Evolutionary conservation across 352 stramenopile genomes (phyloP).

Genomic region (Discostella stelligera): DNA sequence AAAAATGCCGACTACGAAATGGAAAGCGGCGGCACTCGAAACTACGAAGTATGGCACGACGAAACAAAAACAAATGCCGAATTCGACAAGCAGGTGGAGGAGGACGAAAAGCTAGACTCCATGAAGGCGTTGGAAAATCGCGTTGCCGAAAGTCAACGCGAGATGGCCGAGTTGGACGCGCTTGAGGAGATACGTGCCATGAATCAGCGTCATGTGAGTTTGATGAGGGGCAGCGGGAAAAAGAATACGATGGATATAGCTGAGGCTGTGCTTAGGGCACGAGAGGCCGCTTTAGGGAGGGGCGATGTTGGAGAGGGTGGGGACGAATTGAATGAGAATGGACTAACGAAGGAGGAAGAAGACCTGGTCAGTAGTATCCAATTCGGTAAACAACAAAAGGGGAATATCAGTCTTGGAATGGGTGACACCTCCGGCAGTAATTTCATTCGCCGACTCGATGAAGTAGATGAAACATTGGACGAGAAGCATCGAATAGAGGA

Average conservation of each 20-base stretch:
- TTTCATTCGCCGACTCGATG: constrained; percentile 51
- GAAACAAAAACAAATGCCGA: constrained; percentile 81
- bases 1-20: constrained; percentile 97
- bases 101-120: constrained; percentile 92
- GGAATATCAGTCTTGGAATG: constrained; percentile 5
- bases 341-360: constrained; percentile 74
- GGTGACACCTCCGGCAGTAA: constrained; percentile 13
- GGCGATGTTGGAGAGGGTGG: constrained; percentile 24
- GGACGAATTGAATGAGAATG: constrained; percentile 59
- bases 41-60: constrained; percentile 97
- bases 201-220: constrained; percentile 91
- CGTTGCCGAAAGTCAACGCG: constrained; percentile 96
- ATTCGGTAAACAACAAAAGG: constrained; percentile 50
- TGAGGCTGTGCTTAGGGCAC: constrained; percentile 54
- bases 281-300: constrained; percentile 31
- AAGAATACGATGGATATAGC: constrained; percentile 37
- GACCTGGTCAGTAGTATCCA: constrained; percentile 71
- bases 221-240: constrained; percentile 71
- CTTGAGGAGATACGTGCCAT: constrained; percentile 98
- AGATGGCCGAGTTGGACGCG: constrained; percentile 98
- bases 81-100: constrained; percentile 76
- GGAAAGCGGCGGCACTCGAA: constrained; percentile 93
- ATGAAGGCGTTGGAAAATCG: constrained; percentile 99
- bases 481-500: constrained; percentile 60
- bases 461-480: constrained; percentile 67